Percentiles rank a stretch among this genome's conserved stretches.
phyloP scores from a whole-genome alignment of 2,329 filamentous ascomycete genomes.

The Coniella lustricola region DNA sequence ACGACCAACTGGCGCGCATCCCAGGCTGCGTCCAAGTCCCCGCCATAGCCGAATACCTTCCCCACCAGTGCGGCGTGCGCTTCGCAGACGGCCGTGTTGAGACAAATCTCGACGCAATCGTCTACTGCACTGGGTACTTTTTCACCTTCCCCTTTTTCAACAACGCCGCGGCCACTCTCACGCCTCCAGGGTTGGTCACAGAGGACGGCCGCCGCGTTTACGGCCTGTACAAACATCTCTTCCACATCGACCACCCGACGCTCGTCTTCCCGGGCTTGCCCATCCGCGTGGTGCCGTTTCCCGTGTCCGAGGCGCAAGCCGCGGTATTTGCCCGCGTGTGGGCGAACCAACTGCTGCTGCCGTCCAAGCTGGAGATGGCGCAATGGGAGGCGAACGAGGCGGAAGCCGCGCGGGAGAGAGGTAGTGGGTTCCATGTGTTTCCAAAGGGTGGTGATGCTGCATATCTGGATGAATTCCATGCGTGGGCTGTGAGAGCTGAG shows the following conservation, averaged over 20 bases:
- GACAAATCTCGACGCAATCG: constrained; percentile 61
- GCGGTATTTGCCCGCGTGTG: constrained; percentile 72
- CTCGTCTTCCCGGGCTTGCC: constrained; percentile 70
- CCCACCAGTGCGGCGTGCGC: constrained; percentile 49
- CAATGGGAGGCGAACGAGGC: constrained; percentile 61
- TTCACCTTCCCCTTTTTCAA: constrained; percentile 71
- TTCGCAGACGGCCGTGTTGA: constrained; percentile 61
- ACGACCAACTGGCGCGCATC: constrained; percentile 37
- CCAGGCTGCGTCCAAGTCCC: constrained; percentile 43
- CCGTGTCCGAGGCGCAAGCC: constrained; percentile 69
- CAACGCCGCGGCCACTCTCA: constrained; percentile 32
- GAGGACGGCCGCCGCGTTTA: constrained; percentile 59
- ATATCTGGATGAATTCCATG: constrained; percentile 63
- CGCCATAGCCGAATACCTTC: constrained; percentile 51
- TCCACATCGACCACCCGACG: constrained; percentile 69
- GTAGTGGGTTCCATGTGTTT: constrained; percentile 41
- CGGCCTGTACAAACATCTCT: constrained; percentile 71
- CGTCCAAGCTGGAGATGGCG: constrained; percentile 56
- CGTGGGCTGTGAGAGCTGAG: constrained; percentile 47
- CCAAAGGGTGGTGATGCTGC: constrained; percentile 53
- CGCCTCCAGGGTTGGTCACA: constrained; percentile 51
- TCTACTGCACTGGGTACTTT: constrained; percentile 89
- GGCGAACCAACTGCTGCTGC: constrained; percentile 62
- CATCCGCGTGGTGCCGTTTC: constrained; percentile 84
- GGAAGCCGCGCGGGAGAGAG: constrained; percentile 28